Evolutionary conservation across 208 protist genomes (phyloP).

Genomic region (Wallacemonas rigidus): DNA sequence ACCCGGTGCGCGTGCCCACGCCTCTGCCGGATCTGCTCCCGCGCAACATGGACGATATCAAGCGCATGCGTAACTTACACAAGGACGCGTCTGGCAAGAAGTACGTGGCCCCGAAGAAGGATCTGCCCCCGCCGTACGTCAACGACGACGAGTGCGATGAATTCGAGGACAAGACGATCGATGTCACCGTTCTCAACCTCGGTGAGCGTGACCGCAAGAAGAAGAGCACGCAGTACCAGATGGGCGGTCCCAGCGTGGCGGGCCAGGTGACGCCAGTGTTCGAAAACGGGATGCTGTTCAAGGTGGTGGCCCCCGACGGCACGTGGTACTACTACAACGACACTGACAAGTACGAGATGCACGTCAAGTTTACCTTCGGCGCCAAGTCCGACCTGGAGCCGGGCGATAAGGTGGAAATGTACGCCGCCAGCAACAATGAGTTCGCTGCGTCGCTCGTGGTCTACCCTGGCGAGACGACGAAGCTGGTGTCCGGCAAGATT

Average conservation of each 20-base stretch:
- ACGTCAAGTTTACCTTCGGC: constrained; percentile 73
- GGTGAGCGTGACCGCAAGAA: constrained; percentile 34
- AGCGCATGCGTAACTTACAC: constrained; percentile 60
- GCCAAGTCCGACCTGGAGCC: constrained; percentile 66
- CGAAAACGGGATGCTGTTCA: constrained; percentile 72
- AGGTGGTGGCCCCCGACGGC: constrained; percentile 57
- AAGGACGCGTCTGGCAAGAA: constrained; percentile 60
- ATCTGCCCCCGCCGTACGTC: constrained; percentile 72
- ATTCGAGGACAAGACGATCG: constrained; percentile 80
- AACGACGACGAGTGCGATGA: constrained; percentile 85
- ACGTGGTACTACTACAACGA: constrained; percentile 87
- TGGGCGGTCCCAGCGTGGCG: constrained; percentile 43
- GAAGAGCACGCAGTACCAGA: constrained; percentile 31
- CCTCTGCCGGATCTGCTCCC: constrained; percentile 74
- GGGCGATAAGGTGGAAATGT: constrained; percentile 58
- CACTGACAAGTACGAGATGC: constrained; percentile 86
- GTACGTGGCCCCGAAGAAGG: constrained; percentile 53
- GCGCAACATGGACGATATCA: constrained; percentile 71
- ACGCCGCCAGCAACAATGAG: constrained; percentile 58
- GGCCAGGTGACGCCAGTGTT: constrained; percentile 64
- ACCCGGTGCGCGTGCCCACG: constrained; percentile 52
- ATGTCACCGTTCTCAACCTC: constrained; percentile 46
- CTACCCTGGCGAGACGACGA: constrained; percentile 68
- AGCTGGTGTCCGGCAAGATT: constrained; percentile 66
- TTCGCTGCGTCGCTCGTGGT: constrained; percentile 53